Evolutionary conservation across 345 rosid genomes (phyloP).

Genomic region (Pugionium dolabratum): DNA sequence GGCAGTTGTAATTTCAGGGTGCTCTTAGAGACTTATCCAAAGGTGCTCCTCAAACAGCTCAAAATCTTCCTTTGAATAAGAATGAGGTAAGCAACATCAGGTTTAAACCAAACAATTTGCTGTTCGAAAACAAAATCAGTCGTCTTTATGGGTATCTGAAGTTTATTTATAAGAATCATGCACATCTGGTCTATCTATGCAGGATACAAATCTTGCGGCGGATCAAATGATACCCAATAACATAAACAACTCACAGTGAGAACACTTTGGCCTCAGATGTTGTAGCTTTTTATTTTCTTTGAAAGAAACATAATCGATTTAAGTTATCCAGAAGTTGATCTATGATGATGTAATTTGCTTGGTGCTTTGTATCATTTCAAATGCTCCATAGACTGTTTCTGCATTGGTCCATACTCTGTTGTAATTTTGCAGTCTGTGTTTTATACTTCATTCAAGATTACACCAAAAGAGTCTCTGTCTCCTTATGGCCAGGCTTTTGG

Average conservation of each 20-base stretch:
- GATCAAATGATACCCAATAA: no score
- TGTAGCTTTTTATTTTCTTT: conserved; percentile 14
- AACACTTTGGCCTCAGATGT: not conserved
- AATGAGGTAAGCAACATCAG: conserved; percentile 43
- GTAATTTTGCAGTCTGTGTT: no score
- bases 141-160: not conserved
- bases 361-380: conserved; percentile 11
- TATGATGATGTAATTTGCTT: conserved; percentile 13
- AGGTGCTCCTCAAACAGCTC: conserved; percentile 50
- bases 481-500: no score
- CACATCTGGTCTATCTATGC: conserved; percentile 23
- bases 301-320: conserved; percentile 16
- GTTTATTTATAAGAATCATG: not conserved
- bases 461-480: no score
- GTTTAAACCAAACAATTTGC: not conserved
- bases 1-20: conserved; percentile 45
- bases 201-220: no score
- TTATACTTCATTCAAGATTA: no score
- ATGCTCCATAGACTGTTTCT: conserved; percentile 20
- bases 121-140: not conserved
- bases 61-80: conserved; percentile 39
- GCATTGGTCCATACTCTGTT: not conserved
- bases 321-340: conserved; percentile 25
- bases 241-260: conserved; percentile 40
- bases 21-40: conserved; percentile 62